Base-by-base conservation (phyloP, 768 basidiomycete genomes). In the Trametes sanguinea region DNA sequence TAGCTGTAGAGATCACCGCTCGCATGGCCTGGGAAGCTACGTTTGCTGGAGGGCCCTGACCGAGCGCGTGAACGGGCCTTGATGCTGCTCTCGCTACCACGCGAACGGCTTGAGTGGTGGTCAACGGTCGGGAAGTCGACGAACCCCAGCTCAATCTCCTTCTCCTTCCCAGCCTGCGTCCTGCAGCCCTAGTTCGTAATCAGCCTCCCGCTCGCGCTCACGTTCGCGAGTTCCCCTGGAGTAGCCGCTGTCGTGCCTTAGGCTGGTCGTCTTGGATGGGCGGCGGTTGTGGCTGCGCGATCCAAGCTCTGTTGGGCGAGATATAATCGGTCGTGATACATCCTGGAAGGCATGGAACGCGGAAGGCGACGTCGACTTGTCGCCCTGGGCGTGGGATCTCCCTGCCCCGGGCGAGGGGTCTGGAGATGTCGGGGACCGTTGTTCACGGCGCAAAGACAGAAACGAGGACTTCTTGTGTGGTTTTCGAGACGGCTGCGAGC, bases 391-490 rank as follows among this genome's bases (percentile, higher is more conserved):
- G 57, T 56, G 64, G 40, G 51, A 64, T 53, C 59, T 60, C 30
- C 45, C 46, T 29, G 54, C 55, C 9, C 42, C 44, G 17, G 59
- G 14, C 13, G 63, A 43, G n/a, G 64, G 43, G 29, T 62, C 63
- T 13, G 61, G 50, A 33, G 66, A 50, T 10, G 69, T 59, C 11
- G 63, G 55, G 1, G 61, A 54, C 39, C 62, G 59, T 48, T 68
- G 70, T 44, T 71, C 67, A 32, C 68, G 62, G 30, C 66, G 76
- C 51, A 85, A 75, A 30, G 87, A 86, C 37, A 85, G 70, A 69
- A 85, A 83, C 7, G 87, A 85, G 22, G 80, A 74, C 66, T 79
- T 85, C 72, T 83, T 85, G 61, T 79, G 78, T 14, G 84, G 81
- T 30, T 73, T 73, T 58, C 78, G 81, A 43, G 78, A 61, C 4